Conservation (phyloP, 2,329 filamentous ascomycete species). For the Plenodomus lindquistii region DNA sequence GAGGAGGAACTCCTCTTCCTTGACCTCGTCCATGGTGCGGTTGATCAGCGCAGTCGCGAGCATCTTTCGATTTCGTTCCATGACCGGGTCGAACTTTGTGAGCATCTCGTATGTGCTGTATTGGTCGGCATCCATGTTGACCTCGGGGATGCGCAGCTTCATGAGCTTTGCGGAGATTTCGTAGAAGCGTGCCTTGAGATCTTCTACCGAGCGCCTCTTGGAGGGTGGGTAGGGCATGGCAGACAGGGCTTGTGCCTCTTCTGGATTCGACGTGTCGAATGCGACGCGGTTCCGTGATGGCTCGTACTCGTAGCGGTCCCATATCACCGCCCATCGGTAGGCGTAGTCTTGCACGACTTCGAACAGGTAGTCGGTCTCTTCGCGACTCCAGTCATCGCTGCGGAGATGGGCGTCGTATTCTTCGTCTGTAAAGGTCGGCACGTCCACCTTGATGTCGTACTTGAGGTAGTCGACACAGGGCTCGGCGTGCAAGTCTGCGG, state of each 20-base stretch:
- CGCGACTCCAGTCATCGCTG: conserved; percentile 80
- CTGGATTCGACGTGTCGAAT: conserved; percentile 22
- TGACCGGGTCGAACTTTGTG: conserved; percentile 79
- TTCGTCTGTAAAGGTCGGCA: conserved; percentile 82
- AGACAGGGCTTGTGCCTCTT: conserved; percentile 31
- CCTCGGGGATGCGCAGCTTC: conserved; percentile 46
- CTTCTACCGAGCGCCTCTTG: conserved; percentile 75
- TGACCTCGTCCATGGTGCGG: conserved; percentile 82
- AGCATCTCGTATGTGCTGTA: conserved; percentile 83
- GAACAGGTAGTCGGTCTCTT: conserved; percentile 93
- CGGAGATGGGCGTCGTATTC: conserved; percentile 79
- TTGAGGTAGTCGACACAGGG: conserved; percentile 71
- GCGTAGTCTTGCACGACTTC: conserved; percentile 76
- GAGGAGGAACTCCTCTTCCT: conserved; percentile 87
- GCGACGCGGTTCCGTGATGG: conserved; percentile 36
- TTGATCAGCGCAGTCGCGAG: conserved; percentile 80
- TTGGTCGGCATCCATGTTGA: conserved; percentile 79
- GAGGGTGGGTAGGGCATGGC: conserved; percentile 47
- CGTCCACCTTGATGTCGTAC: conserved; percentile 79
- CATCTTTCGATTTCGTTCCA: conserved; percentile 80
- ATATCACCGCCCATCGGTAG: conserved; percentile 87
- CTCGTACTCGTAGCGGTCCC: conserved; percentile 86
- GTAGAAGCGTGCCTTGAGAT: conserved; percentile 91
- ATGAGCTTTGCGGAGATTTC: conserved; percentile 66
- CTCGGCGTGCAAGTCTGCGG: conserved; percentile 43